Evolutionary conservation across 768 basidiomycete genomes (phyloP), one percentile per base, ranked within the genome.

Genomic region (Tubosaeta sp.): DNA sequence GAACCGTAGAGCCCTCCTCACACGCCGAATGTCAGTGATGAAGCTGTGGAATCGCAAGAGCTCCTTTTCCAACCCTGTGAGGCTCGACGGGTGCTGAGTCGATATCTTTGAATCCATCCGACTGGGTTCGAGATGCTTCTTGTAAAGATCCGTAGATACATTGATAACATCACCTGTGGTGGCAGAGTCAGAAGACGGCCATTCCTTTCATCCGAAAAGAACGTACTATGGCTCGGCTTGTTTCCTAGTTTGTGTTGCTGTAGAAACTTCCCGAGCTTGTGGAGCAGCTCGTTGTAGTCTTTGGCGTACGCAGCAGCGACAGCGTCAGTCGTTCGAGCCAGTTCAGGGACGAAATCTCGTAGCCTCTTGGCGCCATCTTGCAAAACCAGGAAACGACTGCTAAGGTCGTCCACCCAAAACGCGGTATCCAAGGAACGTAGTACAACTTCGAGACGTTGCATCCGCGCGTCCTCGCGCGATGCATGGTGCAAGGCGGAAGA

Each of bases 381-480:
- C 17, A 44, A 5, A 31, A 31, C 43, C 31, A 19, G 12, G 10
- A 44, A 44, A 17, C 43, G 43, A 8, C n/a, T 14, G 3, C 11
- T 16, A n/a, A 44, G 27, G 17, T 32, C 43, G 8, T 44, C 29
- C 5, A 44, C 85, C 77, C 59, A 87, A 42, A 85, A 22, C 22
- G 22, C 22, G 35, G 58, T 41, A 11, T 76, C 71, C 19, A 83
- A 65, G 0, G 73, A 62, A 42, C 67, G 73, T 5, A 90, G 65
- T 0, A 75, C 66, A 5, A 76, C 72, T 53, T 83, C 82, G 8
- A 91, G 62, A 41, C 80, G 56, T 54, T 86, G 80, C 13, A 84
- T 62, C 41, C 82, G 75, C 1, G 78, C 76, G 53, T 88, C 84
- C 51, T 82, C 80, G 52, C 79, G 78, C 14, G 72, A 64, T 0